phyloP scores from a whole-genome alignment of 768 basidiomycete genomes.

The Thelephora ganbajun region DNA sequence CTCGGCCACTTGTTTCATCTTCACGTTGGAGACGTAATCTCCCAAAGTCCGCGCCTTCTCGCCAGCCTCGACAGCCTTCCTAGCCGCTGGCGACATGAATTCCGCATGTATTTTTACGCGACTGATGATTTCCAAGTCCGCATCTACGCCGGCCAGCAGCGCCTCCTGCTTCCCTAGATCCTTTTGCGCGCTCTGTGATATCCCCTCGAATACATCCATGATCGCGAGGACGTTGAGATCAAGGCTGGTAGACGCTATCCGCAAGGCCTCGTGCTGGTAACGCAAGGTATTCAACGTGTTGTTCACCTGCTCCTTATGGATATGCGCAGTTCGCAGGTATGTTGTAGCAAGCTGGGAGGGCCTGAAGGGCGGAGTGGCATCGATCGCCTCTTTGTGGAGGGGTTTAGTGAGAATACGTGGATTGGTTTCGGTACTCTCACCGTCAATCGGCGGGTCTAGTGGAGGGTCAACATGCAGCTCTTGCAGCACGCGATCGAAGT shows the following conservation, averaged over 20 bases:
- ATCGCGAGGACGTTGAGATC: constrained; percentile 64
- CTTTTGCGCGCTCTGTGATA: constrained; percentile 37
- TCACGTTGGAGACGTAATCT: constrained; percentile 66
- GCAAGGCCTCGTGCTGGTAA: constrained; percentile 55
- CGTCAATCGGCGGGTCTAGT: constrained; percentile 60
- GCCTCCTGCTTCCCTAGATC: constrained; percentile 57
- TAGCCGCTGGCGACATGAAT: constrained; percentile 53
- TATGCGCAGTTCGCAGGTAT: constrained; percentile 47
- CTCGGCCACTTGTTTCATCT: constrained; percentile 72
- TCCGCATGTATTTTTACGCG: constrained; percentile 59
- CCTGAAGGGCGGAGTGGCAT: constrained; percentile 60
- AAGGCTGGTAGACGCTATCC: constrained; percentile 58
- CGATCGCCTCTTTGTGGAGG: constrained; percentile 32
- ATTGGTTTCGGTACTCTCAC: constrained; percentile 21
- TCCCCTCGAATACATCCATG: constrained; percentile 52
- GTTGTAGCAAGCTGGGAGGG: constrained; percentile 53
- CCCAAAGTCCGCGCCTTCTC: constrained; percentile 56
- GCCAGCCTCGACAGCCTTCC: constrained; percentile 60
- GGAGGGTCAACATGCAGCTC: constrained; percentile 46
- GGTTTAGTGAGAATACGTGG: not conserved
- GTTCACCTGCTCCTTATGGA: constrained; percentile 49
- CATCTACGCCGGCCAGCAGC: constrained; percentile 48
- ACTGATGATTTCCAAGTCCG: constrained; percentile 59
- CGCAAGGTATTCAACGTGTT: constrained; percentile 38
- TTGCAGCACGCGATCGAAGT: constrained; percentile 49